Percentiles rank a stretch among this genome's conserved stretches.
phyloP scores from a whole-genome alignment of 2,329 filamentous ascomycete genomes.

The Pseudogymnoascus sp. region DNA sequence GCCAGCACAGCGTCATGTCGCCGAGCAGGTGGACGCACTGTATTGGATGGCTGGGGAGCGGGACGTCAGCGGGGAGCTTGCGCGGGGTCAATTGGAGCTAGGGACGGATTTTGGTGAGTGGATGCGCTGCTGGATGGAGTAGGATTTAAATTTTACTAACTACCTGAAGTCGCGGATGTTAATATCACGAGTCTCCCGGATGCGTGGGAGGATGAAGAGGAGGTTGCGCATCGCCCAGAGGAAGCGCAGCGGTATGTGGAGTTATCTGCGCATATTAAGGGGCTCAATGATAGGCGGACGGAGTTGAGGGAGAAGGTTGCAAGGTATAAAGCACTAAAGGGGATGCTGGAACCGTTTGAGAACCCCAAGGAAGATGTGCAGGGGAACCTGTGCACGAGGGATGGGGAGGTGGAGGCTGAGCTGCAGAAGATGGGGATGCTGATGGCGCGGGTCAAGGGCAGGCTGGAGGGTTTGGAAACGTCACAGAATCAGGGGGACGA shows the following conservation, averaged over 20 bases:
- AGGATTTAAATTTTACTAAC: neutral
- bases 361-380: conserved; percentile 41
- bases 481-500: conserved; percentile 13
- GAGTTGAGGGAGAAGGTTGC: conserved; percentile 35
- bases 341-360: conserved; percentile 44
- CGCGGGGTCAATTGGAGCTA: conserved; percentile 33
- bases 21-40: conserved; percentile 61
- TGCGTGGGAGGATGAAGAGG: conserved; percentile 28
- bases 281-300: conserved; percentile 40
- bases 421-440: conserved; percentile 58
- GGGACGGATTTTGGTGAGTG: conserved; percentile 29
- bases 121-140: conserved; percentile 12
- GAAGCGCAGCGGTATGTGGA: conserved; percentile 44
- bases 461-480: conserved; percentile 32
- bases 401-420: conserved; percentile 57
- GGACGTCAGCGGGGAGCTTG: conserved; percentile 18
- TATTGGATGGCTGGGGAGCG: conserved; percentile 45
- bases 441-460: conserved; percentile 48
- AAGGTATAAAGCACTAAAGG: conserved; percentile 41
- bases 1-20: conserved; percentile 61
- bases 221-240: conserved; percentile 38
- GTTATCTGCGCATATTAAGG: conserved; percentile 39
- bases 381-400: conserved; percentile 56
- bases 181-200: conserved; percentile 24
- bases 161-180: conserved; percentile 14